Evolutionary conservation across 164 flowering plant genomes (phyloP).

Genomic region (Tinospora cordifolia): DNA sequence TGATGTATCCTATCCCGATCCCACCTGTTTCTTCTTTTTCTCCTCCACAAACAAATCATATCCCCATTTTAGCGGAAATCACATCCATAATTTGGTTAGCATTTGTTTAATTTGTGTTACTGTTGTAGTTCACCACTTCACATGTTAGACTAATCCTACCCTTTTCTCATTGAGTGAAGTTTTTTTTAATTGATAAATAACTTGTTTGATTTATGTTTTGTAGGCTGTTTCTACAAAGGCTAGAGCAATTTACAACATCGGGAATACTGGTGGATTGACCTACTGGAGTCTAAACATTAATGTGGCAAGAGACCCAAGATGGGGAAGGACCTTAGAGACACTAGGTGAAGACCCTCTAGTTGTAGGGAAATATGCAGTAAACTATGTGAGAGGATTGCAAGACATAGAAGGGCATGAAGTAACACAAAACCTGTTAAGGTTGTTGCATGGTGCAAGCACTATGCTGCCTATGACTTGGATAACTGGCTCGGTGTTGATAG

Average conservation of each 20-base stretch:
- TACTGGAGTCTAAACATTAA: constrained; percentile 25
- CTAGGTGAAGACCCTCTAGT: constrained; percentile 22
- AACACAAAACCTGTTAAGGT: constrained; percentile 16
- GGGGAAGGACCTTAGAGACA: constrained; percentile 20
- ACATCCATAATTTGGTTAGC: too few relatives aligned
- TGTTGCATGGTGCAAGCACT: constrained; percentile 23
- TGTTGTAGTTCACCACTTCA: too few relatives aligned
- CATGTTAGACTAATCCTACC: too few relatives aligned
- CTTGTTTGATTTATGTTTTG: too few relatives aligned
- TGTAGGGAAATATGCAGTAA: constrained; percentile 10
- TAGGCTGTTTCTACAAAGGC: constrained; percentile 18
- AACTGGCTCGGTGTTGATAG: constrained; percentile 17
- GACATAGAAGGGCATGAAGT: constrained; percentile 14
- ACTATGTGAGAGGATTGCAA: constrained; percentile 21
- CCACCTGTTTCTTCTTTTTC: too few relatives aligned
- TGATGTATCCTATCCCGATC: too few relatives aligned
- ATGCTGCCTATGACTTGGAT: constrained; percentile 22
- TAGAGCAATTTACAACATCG: constrained; percentile 11
- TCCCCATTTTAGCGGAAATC: too few relatives aligned
- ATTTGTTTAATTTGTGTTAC: too few relatives aligned
- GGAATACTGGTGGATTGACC: constrained; percentile 8
- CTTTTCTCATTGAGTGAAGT: too few relatives aligned
- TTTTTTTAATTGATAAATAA: neutral
- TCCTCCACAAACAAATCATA: too few relatives aligned
- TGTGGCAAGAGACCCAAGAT: constrained; percentile 22